Evolutionary conservation across 2,329 filamentous ascomycete species (phyloP), one percentile per base, ranked within the genome.

Genomic region (Xylaria sp.): DNA sequence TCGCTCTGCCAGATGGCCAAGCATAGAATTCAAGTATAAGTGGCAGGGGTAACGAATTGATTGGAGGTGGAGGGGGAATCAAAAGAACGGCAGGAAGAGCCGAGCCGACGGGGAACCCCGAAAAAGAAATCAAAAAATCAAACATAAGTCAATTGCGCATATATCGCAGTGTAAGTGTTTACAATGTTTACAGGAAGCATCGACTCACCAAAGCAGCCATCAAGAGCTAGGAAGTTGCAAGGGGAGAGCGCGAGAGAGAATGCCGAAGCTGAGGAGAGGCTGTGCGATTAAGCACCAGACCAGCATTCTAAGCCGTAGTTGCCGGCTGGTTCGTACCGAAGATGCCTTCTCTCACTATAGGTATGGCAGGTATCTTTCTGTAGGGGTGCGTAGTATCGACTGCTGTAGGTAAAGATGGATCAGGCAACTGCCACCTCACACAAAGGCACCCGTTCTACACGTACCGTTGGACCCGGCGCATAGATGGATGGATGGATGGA

Each of bases 121-220:
- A 44, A 60, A 37, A 54, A 52, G 7, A 46, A 48, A 51, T 7
- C 18, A 61, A n/a, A 31, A 9, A 28, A 28, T 28, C 50, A 50
- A 50, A 25, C 10, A 58, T 6, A 18, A n/a, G 13, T 6, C 34
- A 57, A 41, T 9, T 23, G 5, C n/a, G 46, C 13, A 10, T 15
- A 55, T 51, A 44, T 23, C 52, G 13, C 25, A 5, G 8, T 28
- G 7, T 25, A n/a, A 28, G 5, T 37, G 10, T 37, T 8, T 37
- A 37, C 5, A 48, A 39, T 37, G 10, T 37, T 8, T 37, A 37
- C 5, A 48, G 34, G 48, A 58, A 51, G 48, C 18, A 56, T 52
- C 34, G 59, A 80, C 80, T 80, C 76, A 82, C 80, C 69, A 82
- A 76, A 73, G 76, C 76, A 75, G 76, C 76, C 75, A 78, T 78